These are phyloP conservation scores for Puya raimondii DNA, from an alignment of 176 grass and related monocot genomes.

Conservation along the genomic window DNA sequence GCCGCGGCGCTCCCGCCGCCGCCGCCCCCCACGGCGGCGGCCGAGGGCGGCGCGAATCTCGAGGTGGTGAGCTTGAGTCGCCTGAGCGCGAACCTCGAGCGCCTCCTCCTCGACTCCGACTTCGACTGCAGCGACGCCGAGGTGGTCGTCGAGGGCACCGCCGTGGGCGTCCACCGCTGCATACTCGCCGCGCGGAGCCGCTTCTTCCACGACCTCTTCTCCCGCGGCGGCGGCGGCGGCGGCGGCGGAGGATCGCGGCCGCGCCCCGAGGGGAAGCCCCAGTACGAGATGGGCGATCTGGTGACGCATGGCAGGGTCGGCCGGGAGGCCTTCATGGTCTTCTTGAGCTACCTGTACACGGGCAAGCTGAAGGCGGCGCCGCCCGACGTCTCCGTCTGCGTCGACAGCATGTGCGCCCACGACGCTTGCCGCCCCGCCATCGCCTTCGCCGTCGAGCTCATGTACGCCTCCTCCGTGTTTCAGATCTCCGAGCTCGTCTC, in stretches of 20 bases:
- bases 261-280: conserved; percentile 26
- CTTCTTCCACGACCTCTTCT: conserved; percentile 72
- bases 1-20: conserved; percentile 9
- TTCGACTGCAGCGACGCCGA: conserved; percentile 90
- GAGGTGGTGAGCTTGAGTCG: conserved; percentile 57
- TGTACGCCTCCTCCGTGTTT: conserved; percentile 69
- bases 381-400: conserved; percentile 54
- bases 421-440: conserved; percentile 83
- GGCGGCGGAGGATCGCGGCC: not conserved
- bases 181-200: conserved; percentile 69
- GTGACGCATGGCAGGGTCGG: conserved; percentile 49
- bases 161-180: conserved; percentile 80
- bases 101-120: conserved; percentile 45
- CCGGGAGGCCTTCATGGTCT: conserved; percentile 58
- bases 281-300: conserved; percentile 68
- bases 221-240: conserved; percentile 5
- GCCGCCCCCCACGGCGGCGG: conserved; percentile 1
- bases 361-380: conserved; percentile 46
- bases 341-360: conserved; percentile 74
- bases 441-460: conserved; percentile 59
- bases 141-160: conserved; percentile 45
- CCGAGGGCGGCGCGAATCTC: conserved; percentile 19
- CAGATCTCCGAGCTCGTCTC: conserved; percentile 68
- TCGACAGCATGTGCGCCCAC: conserved; percentile 58
- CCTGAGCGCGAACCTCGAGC: conserved; percentile 76